Conservation (phyloP, 2,329 filamentous ascomycete genomes). For the Zelopaecilomyces penicillatus region DNA sequence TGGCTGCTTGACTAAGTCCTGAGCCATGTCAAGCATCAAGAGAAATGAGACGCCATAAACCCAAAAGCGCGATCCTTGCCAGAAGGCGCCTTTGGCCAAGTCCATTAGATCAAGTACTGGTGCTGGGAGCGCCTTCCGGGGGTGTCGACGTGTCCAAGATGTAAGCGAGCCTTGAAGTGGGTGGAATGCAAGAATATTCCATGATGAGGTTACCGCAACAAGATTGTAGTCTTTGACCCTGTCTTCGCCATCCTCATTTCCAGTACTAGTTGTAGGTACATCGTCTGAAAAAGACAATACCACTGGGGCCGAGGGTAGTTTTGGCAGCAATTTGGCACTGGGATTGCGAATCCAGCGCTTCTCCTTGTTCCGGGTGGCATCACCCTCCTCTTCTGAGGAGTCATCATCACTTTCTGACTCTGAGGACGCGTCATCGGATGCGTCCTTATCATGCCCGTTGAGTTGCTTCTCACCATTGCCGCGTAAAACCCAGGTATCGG, state of each 20-base stretch:
- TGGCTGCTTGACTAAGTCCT: slow-evolving; percentile 47
- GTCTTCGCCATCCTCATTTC: slow-evolving; percentile 17
- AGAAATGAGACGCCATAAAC: slow-evolving; percentile 80
- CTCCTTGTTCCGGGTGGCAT: slow-evolving; percentile 25
- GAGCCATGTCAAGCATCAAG: slow-evolving; percentile 81
- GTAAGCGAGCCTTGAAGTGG: slow-evolving; percentile 68
- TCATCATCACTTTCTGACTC: slow-evolving; percentile 28
- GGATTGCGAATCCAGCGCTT: slow-evolving; percentile 71
- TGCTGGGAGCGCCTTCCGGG: slow-evolving; percentile 62
- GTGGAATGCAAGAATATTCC: slow-evolving; percentile 69
- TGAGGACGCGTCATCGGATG: slow-evolving; percentile 25
- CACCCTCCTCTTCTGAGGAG: slow-evolving; percentile 37
- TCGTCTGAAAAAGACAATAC: slow-evolving; percentile 59
- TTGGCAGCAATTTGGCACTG: slow-evolving; percentile 58
- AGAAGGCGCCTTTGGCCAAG: slow-evolving; percentile 73
- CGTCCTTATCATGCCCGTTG: slow-evolving; percentile 24
- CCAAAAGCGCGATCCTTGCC: slow-evolving; percentile 75
- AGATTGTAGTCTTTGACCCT: slow-evolving; percentile 39
- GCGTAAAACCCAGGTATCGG: slow-evolving; percentile 78
- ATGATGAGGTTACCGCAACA: slow-evolving; percentile 47
- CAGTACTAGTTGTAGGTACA: slow-evolving; percentile 24
- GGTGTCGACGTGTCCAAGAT: slow-evolving; percentile 80
- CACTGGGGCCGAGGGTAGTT: slow-evolving; percentile 55
- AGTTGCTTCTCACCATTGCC: slow-evolving; percentile 22
- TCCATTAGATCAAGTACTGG: slow-evolving; percentile 70